These are phyloP conservation scores for Geotrichum ghanense DNA, from an alignment of 805 yeast species.

Conservation along the genomic window DNA sequence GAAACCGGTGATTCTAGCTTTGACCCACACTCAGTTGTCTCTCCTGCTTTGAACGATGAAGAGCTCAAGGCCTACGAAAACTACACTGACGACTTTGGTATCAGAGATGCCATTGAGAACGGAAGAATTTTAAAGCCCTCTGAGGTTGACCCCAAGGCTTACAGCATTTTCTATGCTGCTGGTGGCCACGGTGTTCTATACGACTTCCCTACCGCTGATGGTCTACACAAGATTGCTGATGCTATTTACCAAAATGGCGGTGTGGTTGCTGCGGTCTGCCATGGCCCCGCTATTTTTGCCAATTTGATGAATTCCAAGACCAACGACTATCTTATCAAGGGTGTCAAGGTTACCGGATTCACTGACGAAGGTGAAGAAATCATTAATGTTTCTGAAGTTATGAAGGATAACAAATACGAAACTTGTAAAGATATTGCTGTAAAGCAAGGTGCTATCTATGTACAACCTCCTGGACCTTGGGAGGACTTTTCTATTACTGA, in stretches of 20 bases:
- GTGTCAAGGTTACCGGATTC: slow-evolving; percentile 50
- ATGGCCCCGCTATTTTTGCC: slow-evolving; percentile 53
- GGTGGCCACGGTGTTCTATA: slow-evolving; percentile 57
- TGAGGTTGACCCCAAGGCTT: slow-evolving; percentile 38
- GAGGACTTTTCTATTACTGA: slow-evolving; percentile 41
- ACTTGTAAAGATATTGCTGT: slow-evolving; percentile 31
- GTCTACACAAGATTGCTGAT: slow-evolving; percentile 35
- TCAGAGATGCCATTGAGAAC: slow-evolving; percentile 31
- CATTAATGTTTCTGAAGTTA: slow-evolving; percentile 21
- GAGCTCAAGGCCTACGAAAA: slow-evolving; percentile 31
- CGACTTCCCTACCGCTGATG: slow-evolving; percentile 44
- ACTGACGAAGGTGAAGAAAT: slow-evolving; percentile 41
- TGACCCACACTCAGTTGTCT: slow-evolving; percentile 42
- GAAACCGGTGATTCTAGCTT: slow-evolving; percentile 48
- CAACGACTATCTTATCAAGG: slow-evolving; percentile 37
- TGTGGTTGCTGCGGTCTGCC: slow-evolving; percentile 54
- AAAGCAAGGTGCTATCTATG: slow-evolving; percentile 33
- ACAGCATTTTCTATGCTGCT: slow-evolving; percentile 45
- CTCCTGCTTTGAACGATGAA: slow-evolving; percentile 33
- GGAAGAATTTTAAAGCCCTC: slow-evolving; percentile 34
- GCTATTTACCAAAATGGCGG: slow-evolving; percentile 41
- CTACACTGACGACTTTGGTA: slow-evolving; percentile 21
- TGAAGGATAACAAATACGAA: slow-evolving; percentile 22
- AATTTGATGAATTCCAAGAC: slow-evolving; percentile 32
- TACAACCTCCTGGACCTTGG: slow-evolving; percentile 40